Evolutionary conservation across 306 rosid species (phyloP).

Genomic region (Rosa rugosa): DNA sequence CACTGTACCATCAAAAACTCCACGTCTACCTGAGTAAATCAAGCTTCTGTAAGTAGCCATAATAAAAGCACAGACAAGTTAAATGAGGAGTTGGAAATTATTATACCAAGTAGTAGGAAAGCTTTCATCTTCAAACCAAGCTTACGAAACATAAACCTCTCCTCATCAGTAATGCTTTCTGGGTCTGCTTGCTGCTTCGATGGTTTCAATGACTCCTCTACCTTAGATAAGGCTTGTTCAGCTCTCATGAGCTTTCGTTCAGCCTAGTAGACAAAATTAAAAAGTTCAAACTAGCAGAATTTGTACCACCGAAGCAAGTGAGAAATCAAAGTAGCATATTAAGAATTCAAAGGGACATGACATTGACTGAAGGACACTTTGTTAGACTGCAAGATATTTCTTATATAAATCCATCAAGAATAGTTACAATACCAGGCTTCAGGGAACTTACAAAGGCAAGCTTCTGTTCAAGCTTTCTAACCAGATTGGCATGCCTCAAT

Average conservation of each 20-base stretch:
- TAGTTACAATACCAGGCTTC: neutral
- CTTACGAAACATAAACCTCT: conserved; percentile 98
- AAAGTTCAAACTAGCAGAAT: conserved; percentile 28
- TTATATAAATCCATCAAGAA: neutral
- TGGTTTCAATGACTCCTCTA: conserved; percentile 71
- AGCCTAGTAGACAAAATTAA: conserved; percentile 51
- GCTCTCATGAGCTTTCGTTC: conserved; percentile 74
- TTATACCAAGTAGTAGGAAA: conserved; percentile 90
- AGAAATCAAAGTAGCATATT: neutral
- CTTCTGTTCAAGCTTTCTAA: conserved; percentile 68
- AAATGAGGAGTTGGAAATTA: conserved; percentile 22
- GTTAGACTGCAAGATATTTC: conserved; percentile 1
- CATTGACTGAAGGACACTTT: neutral
- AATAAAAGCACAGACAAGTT: neutral
- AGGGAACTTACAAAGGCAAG: conserved; percentile 70
- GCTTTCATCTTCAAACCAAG: conserved; percentile 97
- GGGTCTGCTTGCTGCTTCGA: conserved; percentile 67
- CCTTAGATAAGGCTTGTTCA: conserved; percentile 73
- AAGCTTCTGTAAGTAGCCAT: conserved; percentile 29
- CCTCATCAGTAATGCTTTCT: conserved; percentile 89
- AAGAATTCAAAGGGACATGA: conserved; percentile 1
- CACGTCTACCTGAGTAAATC: conserved; percentile 82
- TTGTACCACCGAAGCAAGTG: conserved; percentile 9
- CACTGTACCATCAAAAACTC: conserved; percentile 92
- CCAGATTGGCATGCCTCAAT: conserved; percentile 57